Evolutionary conservation across 2,329 filamentous ascomycete species (phyloP), one percentile per base, ranked within the genome.

Genomic region (Fusarium tricinctum): DNA sequence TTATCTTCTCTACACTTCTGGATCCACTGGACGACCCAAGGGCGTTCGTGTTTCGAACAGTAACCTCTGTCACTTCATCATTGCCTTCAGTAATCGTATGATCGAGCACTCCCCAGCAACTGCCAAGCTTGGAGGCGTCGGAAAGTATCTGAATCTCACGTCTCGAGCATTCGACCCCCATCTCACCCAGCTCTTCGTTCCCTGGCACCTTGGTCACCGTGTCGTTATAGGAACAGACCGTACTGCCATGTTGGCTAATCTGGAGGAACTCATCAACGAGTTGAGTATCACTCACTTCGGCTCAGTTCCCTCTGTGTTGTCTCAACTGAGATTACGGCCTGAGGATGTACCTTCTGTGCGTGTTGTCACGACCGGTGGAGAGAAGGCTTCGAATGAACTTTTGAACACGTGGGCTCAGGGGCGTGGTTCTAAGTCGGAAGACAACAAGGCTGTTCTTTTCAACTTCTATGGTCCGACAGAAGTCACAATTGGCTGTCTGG

Each of bases 381-480:
- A 67, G 22, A 67, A 67, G 14, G 64, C 64, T 0, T 67, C 64
- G 0, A 63, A 63, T 2, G 63, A 67, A 2, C 63, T 67, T 2
- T 9, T 63, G n/a, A 63, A 53, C 20, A 63, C 28, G 0, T 61
- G 58, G 58, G 46, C 46, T 0, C 40, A 42, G 2, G 2, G 1
- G 0, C 30, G 28, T 15, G 22, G 8, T 2, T 10, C 32, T 1
- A 5, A 2, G 2, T 1, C 19, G 0, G 3, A 20, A 0, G 3
- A 20, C 0, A 30, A 55, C 0, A 17, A 3, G 3, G 33, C 48
- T 3, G 63, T 43, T 3, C 51, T 67, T 3, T 64, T 67, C 20
- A 67, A 67, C 17, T 67, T 67, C 6, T 67, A 67, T 3, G 64
- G 64, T 0, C 64, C 64, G 6, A 67, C 64, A 0, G 64, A 67